phyloP scores from a whole-genome alignment of 176 grass and related monocot genomes.

The Musa schizocarpa region DNA sequence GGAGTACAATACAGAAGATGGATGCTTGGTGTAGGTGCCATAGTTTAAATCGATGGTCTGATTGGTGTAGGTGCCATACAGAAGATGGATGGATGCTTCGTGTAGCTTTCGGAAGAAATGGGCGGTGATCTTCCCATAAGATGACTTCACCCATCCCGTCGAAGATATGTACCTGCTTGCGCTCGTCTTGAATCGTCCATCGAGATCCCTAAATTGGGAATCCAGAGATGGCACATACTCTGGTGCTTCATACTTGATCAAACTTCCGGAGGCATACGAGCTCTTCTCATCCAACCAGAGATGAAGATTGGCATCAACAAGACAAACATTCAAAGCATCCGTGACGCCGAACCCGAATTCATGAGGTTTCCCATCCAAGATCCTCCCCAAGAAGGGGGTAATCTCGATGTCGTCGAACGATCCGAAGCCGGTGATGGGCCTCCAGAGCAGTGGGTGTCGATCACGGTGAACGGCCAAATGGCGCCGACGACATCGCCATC shows the following conservation, averaged over 20 bases:
- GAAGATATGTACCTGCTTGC: slow-evolving; percentile 41
- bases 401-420: slow-evolving; percentile 81
- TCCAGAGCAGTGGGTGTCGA: slow-evolving; percentile 72
- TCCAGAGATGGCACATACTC: slow-evolving; percentile 11
- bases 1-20: slow-evolving; percentile 34
- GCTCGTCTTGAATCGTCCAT: slow-evolving; percentile 31
- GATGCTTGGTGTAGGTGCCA: slow-evolving; percentile 31
- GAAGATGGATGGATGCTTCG: too few relatives aligned
- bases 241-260: slow-evolving; percentile 45
- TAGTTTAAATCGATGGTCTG: slow-evolving; percentile 57
- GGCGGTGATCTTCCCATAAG: slow-evolving; percentile 58
- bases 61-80: slow-evolving; percentile 12
- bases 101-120: slow-evolving; percentile 35
- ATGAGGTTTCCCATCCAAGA: slow-evolving; percentile 53
- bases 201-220: slow-evolving; percentile 16
- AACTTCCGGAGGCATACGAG: slow-evolving; percentile 22
- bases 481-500: slow-evolving; percentile 58
- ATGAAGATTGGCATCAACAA: slow-evolving; percentile 73
- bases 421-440: slow-evolving; percentile 62
- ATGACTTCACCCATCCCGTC: slow-evolving; percentile 58
- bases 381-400: slow-evolving; percentile 48
- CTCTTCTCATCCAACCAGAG: slow-evolving; percentile 66
- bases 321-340: slow-evolving; percentile 43
- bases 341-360: slow-evolving; percentile 59
- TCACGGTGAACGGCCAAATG: slow-evolving; percentile 77